phyloP scores from a whole-genome alignment of 257 asterid genomes.

The Solanum medicagineum region DNA sequence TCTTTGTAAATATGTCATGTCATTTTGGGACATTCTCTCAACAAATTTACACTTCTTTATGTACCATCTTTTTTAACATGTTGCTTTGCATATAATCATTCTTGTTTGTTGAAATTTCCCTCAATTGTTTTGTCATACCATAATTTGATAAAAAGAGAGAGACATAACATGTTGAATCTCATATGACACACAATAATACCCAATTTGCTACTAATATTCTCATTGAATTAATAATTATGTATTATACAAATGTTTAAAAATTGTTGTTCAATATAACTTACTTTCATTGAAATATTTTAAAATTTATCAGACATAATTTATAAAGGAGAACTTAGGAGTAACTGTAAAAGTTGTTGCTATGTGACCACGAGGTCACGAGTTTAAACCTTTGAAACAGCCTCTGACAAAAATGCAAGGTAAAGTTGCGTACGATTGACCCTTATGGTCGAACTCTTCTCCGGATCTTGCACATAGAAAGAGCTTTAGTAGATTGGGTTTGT shows the following conservation, averaged over 20 bases:
- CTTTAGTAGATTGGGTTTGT: too few relatives aligned
- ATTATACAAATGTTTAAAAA: not conserved
- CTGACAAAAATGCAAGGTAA: too few relatives aligned
- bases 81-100: not conserved
- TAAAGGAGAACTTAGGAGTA: too few relatives aligned
- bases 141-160: not conserved
- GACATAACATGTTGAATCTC: not conserved
- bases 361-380: too few relatives aligned
- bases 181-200: not conserved
- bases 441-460: too few relatives aligned
- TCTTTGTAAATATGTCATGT: conserved; percentile 3
- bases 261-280: not conserved
- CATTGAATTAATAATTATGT: not conserved
- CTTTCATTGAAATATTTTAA: not conserved
- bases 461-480: too few relatives aligned
- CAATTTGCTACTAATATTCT: not conserved
- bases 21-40: not conserved
- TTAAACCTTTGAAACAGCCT: too few relatives aligned
- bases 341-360: too few relatives aligned
- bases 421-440: too few relatives aligned
- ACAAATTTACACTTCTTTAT: not conserved
- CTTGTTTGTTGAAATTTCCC: not conserved
- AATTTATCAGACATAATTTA: not conserved
- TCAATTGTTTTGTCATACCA: not conserved
- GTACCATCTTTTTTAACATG: not conserved